These are phyloP conservation scores for Coprinopsis sp. DNA, from an alignment of 768 basidiomycete genomes.

Conservation along the genomic window DNA sequence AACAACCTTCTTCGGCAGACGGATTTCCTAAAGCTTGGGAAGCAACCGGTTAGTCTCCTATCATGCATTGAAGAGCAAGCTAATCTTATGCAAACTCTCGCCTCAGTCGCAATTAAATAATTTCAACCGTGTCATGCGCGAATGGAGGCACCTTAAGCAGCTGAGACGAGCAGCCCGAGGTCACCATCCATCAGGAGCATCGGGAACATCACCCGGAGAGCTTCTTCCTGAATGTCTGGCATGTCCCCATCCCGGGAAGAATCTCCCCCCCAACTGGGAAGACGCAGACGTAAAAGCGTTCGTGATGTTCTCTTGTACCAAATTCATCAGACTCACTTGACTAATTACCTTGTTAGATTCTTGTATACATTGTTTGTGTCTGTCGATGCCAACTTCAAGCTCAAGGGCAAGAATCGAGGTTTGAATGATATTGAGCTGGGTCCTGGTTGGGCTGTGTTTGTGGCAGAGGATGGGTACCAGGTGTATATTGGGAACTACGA, in stretches of 20 bases:
- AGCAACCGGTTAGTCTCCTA: not conserved
- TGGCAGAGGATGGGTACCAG: slow-evolving; percentile 1
- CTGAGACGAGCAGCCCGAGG: slow-evolving; percentile 22
- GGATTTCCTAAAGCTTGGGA: not conserved
- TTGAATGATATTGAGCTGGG: slow-evolving; percentile 2
- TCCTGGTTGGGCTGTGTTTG: slow-evolving; percentile 1
- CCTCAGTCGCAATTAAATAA: slow-evolving; percentile 8
- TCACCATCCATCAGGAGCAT: slow-evolving; percentile 17
- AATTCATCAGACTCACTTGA: not conserved
- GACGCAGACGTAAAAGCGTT: not conserved
- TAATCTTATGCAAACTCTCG: slow-evolving; percentile 8
- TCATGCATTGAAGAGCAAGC: not conserved
- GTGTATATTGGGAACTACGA: not conserved
- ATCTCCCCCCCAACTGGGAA: slow-evolving; percentile 20
- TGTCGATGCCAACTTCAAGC: slow-evolving; percentile 6
- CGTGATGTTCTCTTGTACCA: not conserved
- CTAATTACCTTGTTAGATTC: slow-evolving; percentile 15
- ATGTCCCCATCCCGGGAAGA: slow-evolving; percentile 29
- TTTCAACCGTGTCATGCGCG: slow-evolving; percentile 8
- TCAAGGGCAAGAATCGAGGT: not conserved
- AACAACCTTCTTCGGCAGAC: not conserved
- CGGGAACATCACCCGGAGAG: slow-evolving; percentile 20
- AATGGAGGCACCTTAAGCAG: slow-evolving; percentile 23
- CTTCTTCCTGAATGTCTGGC: slow-evolving; percentile 27
- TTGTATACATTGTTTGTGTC: slow-evolving; percentile 10